Percentiles rank a stretch among this genome's conserved stretches.
Evolutionary conservation across 306 rosid genomes (phyloP).

Genomic region (Casuarina cunninghamiana): DNA sequence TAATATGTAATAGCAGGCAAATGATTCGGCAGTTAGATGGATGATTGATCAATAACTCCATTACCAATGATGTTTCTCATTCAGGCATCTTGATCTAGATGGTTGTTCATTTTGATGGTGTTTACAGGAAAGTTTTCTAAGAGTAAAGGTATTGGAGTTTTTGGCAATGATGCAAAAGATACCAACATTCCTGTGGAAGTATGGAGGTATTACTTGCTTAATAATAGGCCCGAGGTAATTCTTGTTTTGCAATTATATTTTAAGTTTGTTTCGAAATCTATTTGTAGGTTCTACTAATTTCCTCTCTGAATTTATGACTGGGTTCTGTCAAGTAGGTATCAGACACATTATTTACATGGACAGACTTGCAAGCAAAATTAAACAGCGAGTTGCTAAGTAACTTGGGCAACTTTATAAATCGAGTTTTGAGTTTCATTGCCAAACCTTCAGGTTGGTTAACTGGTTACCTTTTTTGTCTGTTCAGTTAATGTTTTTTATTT

Average conservation of each 20-base stretch:
- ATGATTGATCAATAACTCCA: conserved; percentile 13
- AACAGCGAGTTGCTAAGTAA: conserved; percentile 85
- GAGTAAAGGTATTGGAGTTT: conserved; percentile 92
- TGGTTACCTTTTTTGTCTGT: background rate
- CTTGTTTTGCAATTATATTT: background rate
- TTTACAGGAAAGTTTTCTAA: conserved; percentile 87
- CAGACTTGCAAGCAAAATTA: conserved; percentile 90
- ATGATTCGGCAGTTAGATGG: background rate
- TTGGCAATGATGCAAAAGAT: conserved; percentile 94
- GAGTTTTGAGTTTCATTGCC: conserved; percentile 93
- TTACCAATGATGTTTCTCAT: conserved; percentile 15
- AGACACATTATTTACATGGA: conserved; percentile 88
- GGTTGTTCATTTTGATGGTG: conserved; percentile 1
- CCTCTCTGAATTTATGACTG: background rate
- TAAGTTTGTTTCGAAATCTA: background rate
- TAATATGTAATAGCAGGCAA: background rate
- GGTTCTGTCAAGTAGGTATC: conserved; percentile 58
- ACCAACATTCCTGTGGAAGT: conserved; percentile 92
- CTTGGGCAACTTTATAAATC: conserved; percentile 88
- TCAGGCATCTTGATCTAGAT: conserved; percentile 15
- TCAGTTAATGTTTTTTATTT: background rate
- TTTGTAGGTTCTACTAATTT: background rate
- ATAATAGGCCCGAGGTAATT: conserved; percentile 93
- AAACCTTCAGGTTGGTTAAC: conserved; percentile 87
- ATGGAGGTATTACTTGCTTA: conserved; percentile 96